Conservation (phyloP, 352 stramenopile genomes). For the Globisporangium carolinianum region DNA sequence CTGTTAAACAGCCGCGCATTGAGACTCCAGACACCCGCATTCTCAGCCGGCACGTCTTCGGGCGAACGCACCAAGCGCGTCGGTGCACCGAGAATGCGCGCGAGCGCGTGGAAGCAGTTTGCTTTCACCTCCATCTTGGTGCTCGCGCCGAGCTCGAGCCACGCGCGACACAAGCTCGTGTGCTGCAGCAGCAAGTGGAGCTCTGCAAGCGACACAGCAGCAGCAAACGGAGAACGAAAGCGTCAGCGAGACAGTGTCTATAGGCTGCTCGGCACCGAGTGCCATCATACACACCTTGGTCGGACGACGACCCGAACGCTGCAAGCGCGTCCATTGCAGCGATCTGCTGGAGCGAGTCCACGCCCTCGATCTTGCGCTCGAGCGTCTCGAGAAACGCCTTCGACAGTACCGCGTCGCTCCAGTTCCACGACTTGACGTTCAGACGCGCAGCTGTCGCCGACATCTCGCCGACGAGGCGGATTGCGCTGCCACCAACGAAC, state of each 20-base stretch:
- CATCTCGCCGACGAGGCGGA: conserved; percentile 76
- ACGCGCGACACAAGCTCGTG: conserved; percentile 49
- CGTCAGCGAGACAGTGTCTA: background rate
- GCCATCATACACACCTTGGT: conserved; percentile 43
- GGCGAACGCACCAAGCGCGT: conserved; percentile 34
- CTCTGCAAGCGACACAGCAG: conserved; percentile 23
- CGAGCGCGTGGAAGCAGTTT: conserved; percentile 66
- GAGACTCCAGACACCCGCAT: conserved; percentile 58
- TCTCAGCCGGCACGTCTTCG: conserved; percentile 36
- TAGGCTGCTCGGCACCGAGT: background rate
- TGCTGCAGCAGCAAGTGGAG: conserved; percentile 68
- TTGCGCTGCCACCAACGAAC: conserved; percentile 65
- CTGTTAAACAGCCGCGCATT: conserved; percentile 59
- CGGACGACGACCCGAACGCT: conserved; percentile 69
- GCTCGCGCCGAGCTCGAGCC: conserved; percentile 48
- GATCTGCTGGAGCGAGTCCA: conserved; percentile 64
- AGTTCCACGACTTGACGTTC: conserved; percentile 70
- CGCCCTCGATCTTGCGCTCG: conserved; percentile 57
- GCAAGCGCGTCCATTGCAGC: conserved; percentile 79
- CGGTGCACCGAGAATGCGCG: conserved; percentile 37
- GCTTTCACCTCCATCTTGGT: conserved; percentile 68
- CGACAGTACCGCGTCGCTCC: conserved; percentile 60
- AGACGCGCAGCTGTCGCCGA: conserved; percentile 58
- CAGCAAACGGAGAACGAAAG: background rate
- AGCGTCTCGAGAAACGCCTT: conserved; percentile 76